These are phyloP conservation scores for Eucalyptus viminalis DNA, from an alignment of 345 rosid species.

Conservation along the genomic window DNA sequence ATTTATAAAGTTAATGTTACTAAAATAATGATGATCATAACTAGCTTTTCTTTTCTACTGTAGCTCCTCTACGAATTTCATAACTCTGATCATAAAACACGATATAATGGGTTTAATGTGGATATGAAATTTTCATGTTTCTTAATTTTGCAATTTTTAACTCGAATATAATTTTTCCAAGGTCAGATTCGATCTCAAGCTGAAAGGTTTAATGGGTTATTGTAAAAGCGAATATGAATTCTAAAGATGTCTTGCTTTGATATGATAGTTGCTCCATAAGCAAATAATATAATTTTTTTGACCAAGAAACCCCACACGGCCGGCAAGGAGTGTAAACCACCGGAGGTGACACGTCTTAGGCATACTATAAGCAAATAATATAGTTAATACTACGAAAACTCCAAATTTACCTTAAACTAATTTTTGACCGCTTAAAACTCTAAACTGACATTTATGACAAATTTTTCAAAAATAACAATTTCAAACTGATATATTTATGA, in stretches of 20 bases:
- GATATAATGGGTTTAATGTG: not conserved
- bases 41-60: not conserved
- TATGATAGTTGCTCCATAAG: not conserved
- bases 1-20: not conserved
- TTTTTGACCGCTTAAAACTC: fast-evolving
- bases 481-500: fast-evolving
- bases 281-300: too few relatives aligned
- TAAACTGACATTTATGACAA: fast-evolving
- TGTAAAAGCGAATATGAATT: not conserved
- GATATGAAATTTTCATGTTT: not conserved
- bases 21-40: not conserved
- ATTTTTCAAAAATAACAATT: too few relatives aligned
- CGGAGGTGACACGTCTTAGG: too few relatives aligned
- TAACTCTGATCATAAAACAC: not conserved
- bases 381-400: too few relatives aligned
- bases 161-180: not conserved
- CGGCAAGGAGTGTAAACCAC: too few relatives aligned
- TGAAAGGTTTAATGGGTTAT: not conserved
- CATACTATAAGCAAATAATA: too few relatives aligned
- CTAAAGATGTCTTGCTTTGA: not conserved
- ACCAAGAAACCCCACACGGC: too few relatives aligned
- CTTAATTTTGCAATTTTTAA: not conserved
- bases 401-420: too few relatives aligned
- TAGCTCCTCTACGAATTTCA: not conserved
- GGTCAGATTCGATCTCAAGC: not conserved